These are phyloP conservation scores for Neophaeococcomyces aloes DNA, from an alignment of 2,329 filamentous ascomycete species.

Conservation along the genomic window DNA sequence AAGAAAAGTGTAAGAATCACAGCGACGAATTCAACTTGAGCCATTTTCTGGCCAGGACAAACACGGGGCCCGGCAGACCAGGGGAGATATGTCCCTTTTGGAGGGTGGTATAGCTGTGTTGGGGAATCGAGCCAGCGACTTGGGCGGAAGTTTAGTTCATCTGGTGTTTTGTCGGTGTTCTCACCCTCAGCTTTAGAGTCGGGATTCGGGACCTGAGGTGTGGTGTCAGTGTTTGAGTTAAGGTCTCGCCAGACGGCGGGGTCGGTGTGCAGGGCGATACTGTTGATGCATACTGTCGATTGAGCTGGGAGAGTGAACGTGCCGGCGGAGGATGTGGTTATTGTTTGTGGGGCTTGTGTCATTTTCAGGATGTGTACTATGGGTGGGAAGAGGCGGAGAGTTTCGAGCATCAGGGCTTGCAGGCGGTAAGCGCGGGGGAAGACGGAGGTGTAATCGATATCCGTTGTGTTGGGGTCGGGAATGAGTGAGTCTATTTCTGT, in stretches of 20 bases:
- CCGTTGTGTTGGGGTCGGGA: conserved; percentile 16
- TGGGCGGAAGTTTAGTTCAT: conserved; percentile 31
- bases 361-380: conserved; percentile 30
- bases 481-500: conserved; percentile 39
- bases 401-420: conserved; percentile 42
- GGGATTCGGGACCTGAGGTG: no score
- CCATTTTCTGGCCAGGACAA: conserved; percentile 46
- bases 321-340: conserved; percentile 21
- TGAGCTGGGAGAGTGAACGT: conserved; percentile 26
- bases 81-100: conserved; percentile 35
- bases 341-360: conserved; percentile 23
- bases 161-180: no score
- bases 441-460: conserved; percentile 32
- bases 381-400: conserved; percentile 34
- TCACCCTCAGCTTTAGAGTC: no score
- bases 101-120: conserved; percentile 23
- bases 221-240: neutral
- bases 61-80: conserved; percentile 42
- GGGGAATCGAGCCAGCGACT: conserved; percentile 29
- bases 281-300: conserved; percentile 30
- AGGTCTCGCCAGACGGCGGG: conserved; percentile 22
- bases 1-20: conserved; percentile 35
- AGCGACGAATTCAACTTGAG: conserved; percentile 45
- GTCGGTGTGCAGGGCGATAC: conserved; percentile 23
- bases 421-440: conserved; percentile 37